Evolutionary conservation across 148 eudicot species (phyloP).

Genomic region (Cornus kousa): DNA sequence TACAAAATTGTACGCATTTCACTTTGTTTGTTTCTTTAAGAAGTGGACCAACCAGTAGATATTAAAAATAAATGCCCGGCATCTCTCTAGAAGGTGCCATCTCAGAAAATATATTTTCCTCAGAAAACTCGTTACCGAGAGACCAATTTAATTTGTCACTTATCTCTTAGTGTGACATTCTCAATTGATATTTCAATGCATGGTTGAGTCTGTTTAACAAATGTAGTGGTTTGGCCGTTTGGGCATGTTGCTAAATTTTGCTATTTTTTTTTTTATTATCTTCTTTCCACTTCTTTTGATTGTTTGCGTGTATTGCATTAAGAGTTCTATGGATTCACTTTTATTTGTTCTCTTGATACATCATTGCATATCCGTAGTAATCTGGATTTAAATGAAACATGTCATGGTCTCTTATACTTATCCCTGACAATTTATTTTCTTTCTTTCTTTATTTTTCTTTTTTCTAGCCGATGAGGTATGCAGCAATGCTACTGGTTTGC

Average conservation of each 20-base stretch:
- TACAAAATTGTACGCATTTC: slow-evolving; percentile 56
- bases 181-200: not conserved
- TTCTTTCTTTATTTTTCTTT: not conserved
- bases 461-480: slow-evolving; percentile 54
- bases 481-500: slow-evolving; percentile 67
- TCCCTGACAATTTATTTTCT: not conserved
- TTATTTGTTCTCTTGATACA: not conserved
- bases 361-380: not conserved
- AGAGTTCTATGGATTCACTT: not conserved
- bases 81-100: not conserved
- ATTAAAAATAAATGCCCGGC: not conserved
- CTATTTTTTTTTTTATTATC: not conserved
- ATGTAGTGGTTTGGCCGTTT: not conserved
- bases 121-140: not conserved
- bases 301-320: not conserved
- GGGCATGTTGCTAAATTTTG: not conserved
- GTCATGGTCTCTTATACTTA: not conserved
- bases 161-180: not conserved
- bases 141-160: not conserved
- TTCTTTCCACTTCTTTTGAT: not conserved
- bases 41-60: not conserved
- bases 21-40: not conserved
- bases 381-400: not conserved
- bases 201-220: slow-evolving; percentile 1
- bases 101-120: not conserved